Evolutionary conservation across 768 basidiomycete genomes (phyloP).

Genomic region (Lactarius trivialis): DNA sequence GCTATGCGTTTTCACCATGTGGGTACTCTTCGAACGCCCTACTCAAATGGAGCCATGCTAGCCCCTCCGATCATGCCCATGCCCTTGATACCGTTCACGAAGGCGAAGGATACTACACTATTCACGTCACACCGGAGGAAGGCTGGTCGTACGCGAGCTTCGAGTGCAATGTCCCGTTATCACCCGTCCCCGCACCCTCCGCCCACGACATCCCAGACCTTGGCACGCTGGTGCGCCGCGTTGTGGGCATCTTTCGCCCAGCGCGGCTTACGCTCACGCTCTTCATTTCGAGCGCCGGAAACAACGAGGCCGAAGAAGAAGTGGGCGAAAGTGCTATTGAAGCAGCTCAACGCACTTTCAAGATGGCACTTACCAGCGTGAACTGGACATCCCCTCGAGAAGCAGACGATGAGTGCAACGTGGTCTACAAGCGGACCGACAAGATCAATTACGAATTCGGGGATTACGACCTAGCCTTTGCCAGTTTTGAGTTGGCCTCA

Average conservation of each 20-base stretch:
- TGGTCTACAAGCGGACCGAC: slow-evolving; percentile 75
- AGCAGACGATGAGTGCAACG: slow-evolving; percentile 21
- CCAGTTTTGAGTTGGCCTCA: slow-evolving; percentile 63
- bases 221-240: slow-evolving; percentile 73
- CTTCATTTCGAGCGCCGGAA: slow-evolving; percentile 72
- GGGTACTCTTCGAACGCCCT: slow-evolving; percentile 96
- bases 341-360: slow-evolving; percentile 68
- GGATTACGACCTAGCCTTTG: slow-evolving; percentile 85
- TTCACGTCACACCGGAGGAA: slow-evolving; percentile 96
- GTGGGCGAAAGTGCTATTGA: slow-evolving; percentile 56
- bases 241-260: slow-evolving; percentile 91
- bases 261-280: slow-evolving; percentile 78
- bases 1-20: slow-evolving; percentile 91
- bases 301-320: slow-evolving; percentile 37
- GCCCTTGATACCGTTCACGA: slow-evolving; percentile 25
- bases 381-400: slow-evolving; percentile 11
- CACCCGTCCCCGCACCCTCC: slow-evolving; percentile 32
- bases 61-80: slow-evolving; percentile 24
- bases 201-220: slow-evolving; percentile 60
- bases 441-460: slow-evolving; percentile 98
- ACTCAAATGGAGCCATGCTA: slow-evolving; percentile 50
- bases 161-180: slow-evolving; percentile 91
- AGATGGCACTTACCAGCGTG: slow-evolving; percentile 44
- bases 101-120: slow-evolving; percentile 93
- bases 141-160: slow-evolving; percentile 99